These are phyloP conservation scores for Acanthamoeba triangularis DNA, from an alignment of 208 protist genomes.

Conservation along the genomic window DNA sequence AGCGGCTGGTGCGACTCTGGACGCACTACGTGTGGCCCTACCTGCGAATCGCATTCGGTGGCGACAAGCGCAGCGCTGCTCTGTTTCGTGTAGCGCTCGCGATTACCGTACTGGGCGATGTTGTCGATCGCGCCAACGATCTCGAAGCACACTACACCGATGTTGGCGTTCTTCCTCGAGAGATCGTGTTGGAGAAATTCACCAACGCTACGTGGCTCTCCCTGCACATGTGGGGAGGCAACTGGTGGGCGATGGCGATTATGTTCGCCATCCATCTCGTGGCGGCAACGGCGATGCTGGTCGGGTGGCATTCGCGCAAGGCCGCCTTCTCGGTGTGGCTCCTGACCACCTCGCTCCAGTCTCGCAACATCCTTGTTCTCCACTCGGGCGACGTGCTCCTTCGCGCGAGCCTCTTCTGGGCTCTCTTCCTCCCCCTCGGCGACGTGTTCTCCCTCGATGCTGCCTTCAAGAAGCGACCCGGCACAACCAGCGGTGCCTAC, in stretches of 20 bases:
- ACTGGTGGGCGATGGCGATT: neutral
- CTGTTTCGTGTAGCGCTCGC: slow-evolving; percentile 61
- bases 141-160: slow-evolving; percentile 73
- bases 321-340: slow-evolving; percentile 44
- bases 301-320: slow-evolving; percentile 32
- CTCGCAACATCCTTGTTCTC: slow-evolving; percentile 47
- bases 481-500: neutral
- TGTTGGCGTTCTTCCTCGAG: slow-evolving; percentile 29
- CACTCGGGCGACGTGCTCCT: slow-evolving; percentile 68
- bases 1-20: neutral
- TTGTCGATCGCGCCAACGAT: slow-evolving; percentile 49
- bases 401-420: slow-evolving; percentile 38
- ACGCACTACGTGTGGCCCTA: neutral
- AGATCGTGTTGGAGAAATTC: slow-evolving; percentile 11
- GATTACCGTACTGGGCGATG: slow-evolving; percentile 31
- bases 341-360: slow-evolving; percentile 55
- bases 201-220: slow-evolving; percentile 44
- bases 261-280: slow-evolving; percentile 19
- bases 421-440: slow-evolving; percentile 69
- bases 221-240: slow-evolving; percentile 32
- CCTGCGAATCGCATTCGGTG: slow-evolving; percentile 35
- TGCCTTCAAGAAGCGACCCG: neutral
- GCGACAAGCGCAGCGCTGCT: slow-evolving; percentile 26
- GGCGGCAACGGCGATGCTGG: neutral
- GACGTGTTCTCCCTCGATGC: slow-evolving; percentile 44